Evolutionary conservation across 176 grass and related monocot genomes (phyloP), one percentile per base, ranked within the genome.

Genomic region (Raddia distichophylla): DNA sequence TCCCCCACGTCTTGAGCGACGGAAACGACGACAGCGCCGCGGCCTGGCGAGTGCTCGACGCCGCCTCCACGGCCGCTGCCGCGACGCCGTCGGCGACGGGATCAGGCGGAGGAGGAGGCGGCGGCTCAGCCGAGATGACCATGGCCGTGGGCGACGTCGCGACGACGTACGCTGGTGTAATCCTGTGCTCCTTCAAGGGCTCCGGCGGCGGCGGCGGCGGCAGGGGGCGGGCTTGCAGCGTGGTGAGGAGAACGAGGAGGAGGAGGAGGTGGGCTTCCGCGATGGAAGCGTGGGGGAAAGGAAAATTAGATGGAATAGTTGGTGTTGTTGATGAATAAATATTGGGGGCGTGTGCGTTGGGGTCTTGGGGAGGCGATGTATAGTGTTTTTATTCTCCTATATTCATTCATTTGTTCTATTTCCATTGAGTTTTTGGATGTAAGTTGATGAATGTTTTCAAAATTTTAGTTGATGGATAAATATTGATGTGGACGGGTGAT

Each of bases 1-100:
- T 90, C 17, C 91, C 88, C 88, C 91, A 90, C 64, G 88, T 83
- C 88, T 93, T 93, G 32, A 86, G 80, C 45, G 76, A 78, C 59
- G 91, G 88, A 73, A 93, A 83, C 58, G 85, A 87, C 60, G 88
- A 86, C 15, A 90, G 74, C 1, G 63, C 77, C 6, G 66, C 76
- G 11, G 67, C 61, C 50, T 79, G 89, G 75, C 60, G 75, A 12
- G 64, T 64, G 75, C 17, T 85, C 60, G 59, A 48, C 78, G 43
- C 77, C 55, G 3, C 73, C 19, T 34, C 88, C 34, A 4, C 78
- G 57, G 20, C 77, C 58, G 60, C 62, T 53, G 6, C 88, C 22
- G 9, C 76, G 10, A 37, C 83, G 49, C 46, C 83, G 32, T 55
- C 80, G 40, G 83, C 83, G 82, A 76, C 56, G 79, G 91, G 91